Base-by-base conservation (phyloP, 345 rosid species). In the Mercurialis annua region DNA sequence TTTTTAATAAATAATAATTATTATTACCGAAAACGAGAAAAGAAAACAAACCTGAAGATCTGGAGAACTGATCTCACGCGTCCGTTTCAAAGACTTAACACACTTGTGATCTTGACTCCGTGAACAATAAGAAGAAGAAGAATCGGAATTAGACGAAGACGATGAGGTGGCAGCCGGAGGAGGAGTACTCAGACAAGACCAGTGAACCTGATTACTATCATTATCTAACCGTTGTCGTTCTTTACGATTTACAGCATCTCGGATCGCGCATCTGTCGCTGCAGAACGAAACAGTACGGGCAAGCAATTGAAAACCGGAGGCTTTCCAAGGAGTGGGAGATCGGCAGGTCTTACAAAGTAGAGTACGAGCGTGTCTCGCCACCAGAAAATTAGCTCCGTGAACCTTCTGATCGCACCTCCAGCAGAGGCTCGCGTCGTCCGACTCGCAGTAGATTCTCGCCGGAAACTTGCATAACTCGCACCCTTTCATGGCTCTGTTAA, bases 301-400 rank as follows among this genome's bases (percentile, higher is more conserved):
- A 2, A 36, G 4, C 31, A 86, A 84, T 65, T 68, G 67, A 16
- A 77, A 69, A 11, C 94, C 90, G 64, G 85, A 72, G 68, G 94
- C 90, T 61, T 72, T 78, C 94, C 90, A 84, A 1, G 84, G 86
- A 27, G 94, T 86, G 14, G 46, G 72, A 23, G 78, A 78, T 56
- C 77, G 78, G 62, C 94, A 88, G 15, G 66, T 48, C 56, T 74
- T 78, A 71, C 94, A 88, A 29, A 88, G 87, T 10, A 88, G 86
- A 23, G 69, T 66, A 16, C 94, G 76, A 15, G 73, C 54, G 69
- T 88, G 94, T 15, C 89, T 69, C 0, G 94, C 90, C 6, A 88
- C 94, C 42, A 88, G 89, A 76, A 88, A 88, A 80, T 88, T 88
- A 59, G 94, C 90, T 24, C 85, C 87, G 75, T 86, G 94, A 38